Evolutionary conservation across 2,329 filamentous ascomycete genomes (phyloP).

Genomic region (Colletotrichum gloeosporioides): DNA sequence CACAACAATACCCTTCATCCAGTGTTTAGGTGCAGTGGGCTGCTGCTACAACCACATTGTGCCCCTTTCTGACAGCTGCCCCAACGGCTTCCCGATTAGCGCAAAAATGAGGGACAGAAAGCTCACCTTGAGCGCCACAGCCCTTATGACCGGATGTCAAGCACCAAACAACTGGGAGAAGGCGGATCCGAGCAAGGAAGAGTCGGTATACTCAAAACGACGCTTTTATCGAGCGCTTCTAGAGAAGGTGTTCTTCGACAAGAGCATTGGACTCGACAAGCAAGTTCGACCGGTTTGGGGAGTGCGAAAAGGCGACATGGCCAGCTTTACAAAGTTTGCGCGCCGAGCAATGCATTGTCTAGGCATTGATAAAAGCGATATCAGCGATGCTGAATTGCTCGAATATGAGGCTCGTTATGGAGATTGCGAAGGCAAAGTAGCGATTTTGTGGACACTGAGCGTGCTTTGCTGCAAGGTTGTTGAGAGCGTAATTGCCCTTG

Average conservation of each 20-base stretch:
- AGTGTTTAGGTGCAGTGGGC: conserved; percentile 30
- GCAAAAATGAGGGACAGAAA: conserved; percentile 25
- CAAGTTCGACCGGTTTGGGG: conserved; percentile 31
- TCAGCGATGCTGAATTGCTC: conserved; percentile 26
- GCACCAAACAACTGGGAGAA: conserved; percentile 37
- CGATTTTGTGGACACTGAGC: conserved; percentile 37
- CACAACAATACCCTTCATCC: conserved; percentile 23
- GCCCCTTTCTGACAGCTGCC: conserved; percentile 37
- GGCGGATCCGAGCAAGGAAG: conserved; percentile 12
- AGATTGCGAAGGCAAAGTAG: conserved; percentile 28
- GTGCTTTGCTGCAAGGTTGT: conserved; percentile 36
- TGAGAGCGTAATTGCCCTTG: conserved; percentile 35
- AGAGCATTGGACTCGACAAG: conserved; percentile 19
- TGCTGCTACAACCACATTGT: conserved; percentile 40
- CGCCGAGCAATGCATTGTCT: conserved; percentile 29
- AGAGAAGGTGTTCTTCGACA: conserved; percentile 32
- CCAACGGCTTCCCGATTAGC: conserved; percentile 44
- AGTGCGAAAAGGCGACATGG: conserved; percentile 32
- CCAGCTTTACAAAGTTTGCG: conserved; percentile 29
- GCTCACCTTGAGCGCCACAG: conserved; percentile 32
- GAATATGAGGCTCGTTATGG: conserved; percentile 29
- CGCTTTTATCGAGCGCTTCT: conserved; percentile 31
- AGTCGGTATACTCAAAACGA: conserved; percentile 28
- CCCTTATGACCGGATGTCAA: conserved; percentile 37
- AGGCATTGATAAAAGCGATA: conserved; percentile 11